Evolutionary conservation across 192 early-diverging fungal genomes (phyloP).

Genomic region (Coemansia sp.): DNA sequence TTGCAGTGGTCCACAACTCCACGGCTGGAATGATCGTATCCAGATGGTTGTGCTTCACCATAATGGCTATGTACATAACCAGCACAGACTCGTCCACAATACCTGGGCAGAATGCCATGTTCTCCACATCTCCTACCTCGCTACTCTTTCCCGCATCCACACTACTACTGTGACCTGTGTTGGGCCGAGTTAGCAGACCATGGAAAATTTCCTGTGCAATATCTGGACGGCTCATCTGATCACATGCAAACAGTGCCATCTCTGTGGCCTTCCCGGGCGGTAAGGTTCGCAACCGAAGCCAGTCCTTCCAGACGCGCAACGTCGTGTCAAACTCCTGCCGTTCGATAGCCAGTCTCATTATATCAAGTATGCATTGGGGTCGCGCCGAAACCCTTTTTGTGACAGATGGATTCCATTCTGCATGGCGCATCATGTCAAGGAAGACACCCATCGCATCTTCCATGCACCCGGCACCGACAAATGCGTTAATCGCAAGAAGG

Average conservation of each 20-base stretch:
- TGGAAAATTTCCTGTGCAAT: conserved; percentile 25
- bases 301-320: conserved; percentile 36
- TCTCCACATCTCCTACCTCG: not conserved
- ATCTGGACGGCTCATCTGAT: conserved; percentile 32
- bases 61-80: conserved; percentile 36
- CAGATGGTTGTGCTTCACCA: conserved; percentile 28
- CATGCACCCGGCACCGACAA: conserved; percentile 18
- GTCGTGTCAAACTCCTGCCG: conserved; percentile 21
- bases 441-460: conserved; percentile 39
- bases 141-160: not conserved
- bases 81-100: conserved; percentile 28
- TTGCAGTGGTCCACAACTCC: conserved; percentile 22
- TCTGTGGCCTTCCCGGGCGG: conserved; percentile 13
- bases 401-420: conserved; percentile 19
- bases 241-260: conserved; percentile 40
- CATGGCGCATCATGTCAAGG: conserved; percentile 33
- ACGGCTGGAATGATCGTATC: conserved; percentile 21
- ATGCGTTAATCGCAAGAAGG: conserved; percentile 30
- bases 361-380: conserved; percentile 16
- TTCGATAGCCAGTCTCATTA: conserved; percentile 24
- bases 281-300: conserved; percentile 20
- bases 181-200: conserved; percentile 18
- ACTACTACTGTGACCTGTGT: not conserved
- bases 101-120: conserved; percentile 6
- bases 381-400: conserved; percentile 10